Percentiles rank a stretch among this genome's conserved stretches.
Evolutionary conservation across 306 rosid genomes (phyloP).

Genomic region (Malus asiatica): DNA sequence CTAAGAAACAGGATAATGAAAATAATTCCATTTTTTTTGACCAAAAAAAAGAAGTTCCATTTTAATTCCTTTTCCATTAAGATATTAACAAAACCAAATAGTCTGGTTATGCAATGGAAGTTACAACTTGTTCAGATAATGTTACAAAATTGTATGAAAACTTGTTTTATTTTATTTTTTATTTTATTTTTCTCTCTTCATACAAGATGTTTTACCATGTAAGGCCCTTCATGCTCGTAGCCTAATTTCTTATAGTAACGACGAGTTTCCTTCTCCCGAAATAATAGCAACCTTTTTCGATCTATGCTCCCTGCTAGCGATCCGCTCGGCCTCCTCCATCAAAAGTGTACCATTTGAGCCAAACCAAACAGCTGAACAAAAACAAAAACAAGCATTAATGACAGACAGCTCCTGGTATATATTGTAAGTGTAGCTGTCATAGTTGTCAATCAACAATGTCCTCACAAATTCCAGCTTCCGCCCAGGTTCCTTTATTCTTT

Average conservation of each 20-base stretch:
- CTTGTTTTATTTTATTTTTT: background rate
- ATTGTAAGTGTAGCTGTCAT: too few relatives aligned
- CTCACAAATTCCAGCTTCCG: conserved; percentile 46
- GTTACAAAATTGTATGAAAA: conserved; percentile 32
- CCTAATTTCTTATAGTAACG: conserved; percentile 88
- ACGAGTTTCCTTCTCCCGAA: conserved; percentile 94
- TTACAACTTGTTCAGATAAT: background rate
- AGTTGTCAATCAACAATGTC: too few relatives aligned
- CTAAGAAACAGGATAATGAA: too few relatives aligned
- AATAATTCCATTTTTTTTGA: too few relatives aligned
- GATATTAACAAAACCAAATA: background rate
- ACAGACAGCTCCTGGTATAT: too few relatives aligned
- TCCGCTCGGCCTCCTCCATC: conserved; percentile 95
- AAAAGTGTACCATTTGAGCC: conserved; percentile 61
- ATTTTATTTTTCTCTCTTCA: conserved; percentile 1
- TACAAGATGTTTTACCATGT: conserved; percentile 40
- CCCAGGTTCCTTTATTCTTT: conserved; percentile 29
- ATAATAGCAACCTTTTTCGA: conserved; percentile 78
- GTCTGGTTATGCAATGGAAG: background rate
- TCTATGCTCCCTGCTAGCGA: conserved; percentile 68
- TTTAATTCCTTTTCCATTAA: too few relatives aligned
- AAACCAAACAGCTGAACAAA: too few relatives aligned
- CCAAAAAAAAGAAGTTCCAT: too few relatives aligned
- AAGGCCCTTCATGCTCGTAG: conserved; percentile 92
- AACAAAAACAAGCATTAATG: too few relatives aligned